These are phyloP conservation scores for Dictyostelium firmibasis DNA, from an alignment of 78 protist species.

Conservation along the genomic window DNA sequence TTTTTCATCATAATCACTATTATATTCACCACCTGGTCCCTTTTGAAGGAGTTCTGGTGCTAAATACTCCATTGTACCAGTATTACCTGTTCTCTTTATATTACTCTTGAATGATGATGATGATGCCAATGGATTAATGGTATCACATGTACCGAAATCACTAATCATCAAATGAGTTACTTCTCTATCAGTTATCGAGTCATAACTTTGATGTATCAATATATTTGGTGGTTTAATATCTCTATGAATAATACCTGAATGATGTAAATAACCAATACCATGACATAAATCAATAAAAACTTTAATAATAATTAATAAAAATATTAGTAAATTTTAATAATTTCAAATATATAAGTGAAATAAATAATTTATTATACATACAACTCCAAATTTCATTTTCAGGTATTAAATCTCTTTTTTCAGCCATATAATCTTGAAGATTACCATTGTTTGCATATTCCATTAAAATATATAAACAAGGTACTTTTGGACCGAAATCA, in stretches of 20 bases:
- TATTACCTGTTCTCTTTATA: constrained; percentile 79
- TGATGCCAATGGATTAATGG: not conserved
- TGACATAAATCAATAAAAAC: constrained; percentile 82
- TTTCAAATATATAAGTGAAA: too few species aligned
- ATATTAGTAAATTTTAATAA: not conserved
- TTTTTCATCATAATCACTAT: constrained; percentile 17
- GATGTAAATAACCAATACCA: constrained; percentile 82
- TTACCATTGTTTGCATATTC: constrained; percentile 85
- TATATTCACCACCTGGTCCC: constrained; percentile 31
- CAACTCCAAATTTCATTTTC: constrained; percentile 84
- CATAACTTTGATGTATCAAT: constrained; percentile 57
- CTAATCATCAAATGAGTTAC: constrained; percentile 80
- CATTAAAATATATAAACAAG: constrained; percentile 86
- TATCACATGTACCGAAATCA: constrained; percentile 85
- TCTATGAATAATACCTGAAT: constrained; percentile 70
- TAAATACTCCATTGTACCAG: constrained; percentile 82
- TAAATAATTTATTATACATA: not conserved
- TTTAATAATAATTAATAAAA: not conserved
- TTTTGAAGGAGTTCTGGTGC: constrained; percentile 79
- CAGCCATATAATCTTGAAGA: constrained; percentile 66
- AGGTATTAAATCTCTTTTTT: constrained; percentile 26
- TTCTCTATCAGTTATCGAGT: constrained; percentile 40
- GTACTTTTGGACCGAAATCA: constrained; percentile 83
- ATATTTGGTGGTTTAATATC: constrained; percentile 82
- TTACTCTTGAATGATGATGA: not conserved